A percentile compares a stretch with the other conserved stretches of the same genome.
These are phyloP conservation scores for Phascolomyces articulosus DNA, from an alignment of 371 early-diverging fungal species.

Conservation along the genomic window DNA sequence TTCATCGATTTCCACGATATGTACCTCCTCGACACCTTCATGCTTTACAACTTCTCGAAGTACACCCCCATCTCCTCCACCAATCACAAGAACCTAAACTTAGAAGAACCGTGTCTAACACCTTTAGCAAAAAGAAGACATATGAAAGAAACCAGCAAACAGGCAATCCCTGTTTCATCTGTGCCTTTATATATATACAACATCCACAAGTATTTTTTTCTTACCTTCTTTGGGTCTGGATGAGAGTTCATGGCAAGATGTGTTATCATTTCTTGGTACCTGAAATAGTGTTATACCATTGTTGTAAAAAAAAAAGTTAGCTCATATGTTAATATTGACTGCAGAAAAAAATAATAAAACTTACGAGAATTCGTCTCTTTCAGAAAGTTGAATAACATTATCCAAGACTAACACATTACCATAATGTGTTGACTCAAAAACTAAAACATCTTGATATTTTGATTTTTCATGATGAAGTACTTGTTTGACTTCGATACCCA, in stretches of 20 bases:
- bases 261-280: slow-evolving; percentile 98
- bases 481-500: slow-evolving; percentile 83
- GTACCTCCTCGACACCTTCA: slow-evolving; percentile 86
- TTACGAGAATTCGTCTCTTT: slow-evolving; percentile 96
- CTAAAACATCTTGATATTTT: slow-evolving; percentile 94
- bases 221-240: slow-evolving; percentile 90
- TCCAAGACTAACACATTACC: slow-evolving; percentile 97
- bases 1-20: slow-evolving; percentile 96
- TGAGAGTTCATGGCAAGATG: slow-evolving; percentile 94
- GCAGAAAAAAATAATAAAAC: slow-evolving; percentile 27
- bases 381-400: slow-evolving; percentile 96
- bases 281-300: slow-evolving; percentile 16
- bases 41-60: slow-evolving; percentile 97
- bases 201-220: no score
- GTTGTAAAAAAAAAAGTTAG: no score
- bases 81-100: slow-evolving; percentile 90
- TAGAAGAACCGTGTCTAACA: background rate
- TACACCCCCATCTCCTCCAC: slow-evolving; percentile 98
- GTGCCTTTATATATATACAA: no score
- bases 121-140: no score
- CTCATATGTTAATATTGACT: no score
- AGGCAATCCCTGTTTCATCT: background rate
- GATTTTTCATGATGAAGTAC: slow-evolving; percentile 93
- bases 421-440: slow-evolving; percentile 91
- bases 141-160: no score